Evolutionary conservation across 805 yeast species (phyloP), one percentile per base, ranked within the genome.

Genomic region (Kodamaea neixiangensis): DNA sequence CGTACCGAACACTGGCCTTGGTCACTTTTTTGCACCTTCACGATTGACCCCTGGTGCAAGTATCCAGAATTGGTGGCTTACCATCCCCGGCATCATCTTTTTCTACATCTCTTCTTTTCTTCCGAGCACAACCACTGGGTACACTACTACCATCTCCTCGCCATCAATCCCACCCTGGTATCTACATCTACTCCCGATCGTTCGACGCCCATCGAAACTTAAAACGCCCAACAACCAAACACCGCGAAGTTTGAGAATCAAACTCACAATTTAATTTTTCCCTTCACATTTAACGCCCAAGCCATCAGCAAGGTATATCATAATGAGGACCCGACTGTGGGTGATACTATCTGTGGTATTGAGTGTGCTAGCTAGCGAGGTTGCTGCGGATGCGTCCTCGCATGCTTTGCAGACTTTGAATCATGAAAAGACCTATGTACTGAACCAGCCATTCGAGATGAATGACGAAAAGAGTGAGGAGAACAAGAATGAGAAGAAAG

Each of bases 311-410:
- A 22, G 9, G 29, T 22, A 22, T 14, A 35, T 17, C 39, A 9
- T 35, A 5, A 40, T 40, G 44, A 17, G 33, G 44, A 40, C 44
- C 33, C 44, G 44, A 40, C 44, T 40, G 44, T 40, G 29, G 44
- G 44, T 40, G 44, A n/a, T 40, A n/a, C 14, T 40, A 15, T 7
- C 20, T 7, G 9, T 40, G 18, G 29, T 35, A 35, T 7, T 17
- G 7, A 10, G 39, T 40, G 31, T 21, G 15, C 14, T 15, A 6
- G 15, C 25, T 19, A 19, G 44, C 7, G 17, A 17, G 15, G n/a
- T 11, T 5, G 37, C 14, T 33, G n/a, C 37, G 5, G 37, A 15
- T 5, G n/a, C 37, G n/a, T 13, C 15, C n/a, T 7, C 37, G n/a
- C 37, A 33, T n/a, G n/a, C n/a, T n/a, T n/a, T n/a, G n/a, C n/a